Evolutionary conservation across 1,284 basidiomycete species (phyloP).

Genomic region (Apiotrichum laibachii): DNA sequence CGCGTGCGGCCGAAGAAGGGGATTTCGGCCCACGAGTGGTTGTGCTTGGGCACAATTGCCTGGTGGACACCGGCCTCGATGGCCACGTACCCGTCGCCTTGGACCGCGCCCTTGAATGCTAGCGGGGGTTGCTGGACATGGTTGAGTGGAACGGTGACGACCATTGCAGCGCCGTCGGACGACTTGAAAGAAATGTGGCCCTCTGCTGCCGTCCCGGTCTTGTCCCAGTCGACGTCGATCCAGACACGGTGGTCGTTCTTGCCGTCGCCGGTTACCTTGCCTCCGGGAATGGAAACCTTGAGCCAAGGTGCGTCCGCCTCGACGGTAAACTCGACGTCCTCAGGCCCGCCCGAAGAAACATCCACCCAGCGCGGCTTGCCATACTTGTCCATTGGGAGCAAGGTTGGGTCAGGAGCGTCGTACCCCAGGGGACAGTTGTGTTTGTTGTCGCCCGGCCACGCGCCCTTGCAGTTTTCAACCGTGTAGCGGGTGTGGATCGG

Average conservation of each 20-base stretch:
- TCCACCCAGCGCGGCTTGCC: slow-evolving; percentile 61
- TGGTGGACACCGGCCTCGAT: slow-evolving; percentile 67
- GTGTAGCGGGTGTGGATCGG: slow-evolving; percentile 59
- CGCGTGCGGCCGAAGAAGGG: slow-evolving; percentile 56
- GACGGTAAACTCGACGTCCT: slow-evolving; percentile 60
- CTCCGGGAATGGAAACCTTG: slow-evolving; percentile 54
- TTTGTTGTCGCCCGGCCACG: slow-evolving; percentile 43
- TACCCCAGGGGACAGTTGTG: slow-evolving; percentile 55
- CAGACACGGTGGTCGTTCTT: slow-evolving; percentile 58
- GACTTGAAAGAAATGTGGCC: slow-evolving; percentile 55
- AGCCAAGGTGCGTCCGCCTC: slow-evolving; percentile 60
- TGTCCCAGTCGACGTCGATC: slow-evolving; percentile 61
- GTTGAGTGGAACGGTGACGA: slow-evolving; percentile 51
- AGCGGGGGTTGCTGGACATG: slow-evolving; percentile 30
- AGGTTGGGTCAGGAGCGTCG: slow-evolving; percentile 57
- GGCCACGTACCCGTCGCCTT: slow-evolving; percentile 62
- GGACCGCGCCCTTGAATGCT: slow-evolving; percentile 63
- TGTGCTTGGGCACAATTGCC: slow-evolving; percentile 50
- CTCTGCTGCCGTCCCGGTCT: background rate
- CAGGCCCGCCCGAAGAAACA: slow-evolving; percentile 62
- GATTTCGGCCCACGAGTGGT: slow-evolving; percentile 60
- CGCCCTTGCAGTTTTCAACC: slow-evolving; percentile 60
- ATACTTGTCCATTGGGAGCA: slow-evolving; percentile 58
- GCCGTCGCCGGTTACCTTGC: slow-evolving; percentile 56
- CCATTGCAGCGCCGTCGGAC: slow-evolving; percentile 43